phyloP scores from a whole-genome alignment of 2,329 filamentous ascomycete genomes.

The Talaromyces sp. region DNA sequence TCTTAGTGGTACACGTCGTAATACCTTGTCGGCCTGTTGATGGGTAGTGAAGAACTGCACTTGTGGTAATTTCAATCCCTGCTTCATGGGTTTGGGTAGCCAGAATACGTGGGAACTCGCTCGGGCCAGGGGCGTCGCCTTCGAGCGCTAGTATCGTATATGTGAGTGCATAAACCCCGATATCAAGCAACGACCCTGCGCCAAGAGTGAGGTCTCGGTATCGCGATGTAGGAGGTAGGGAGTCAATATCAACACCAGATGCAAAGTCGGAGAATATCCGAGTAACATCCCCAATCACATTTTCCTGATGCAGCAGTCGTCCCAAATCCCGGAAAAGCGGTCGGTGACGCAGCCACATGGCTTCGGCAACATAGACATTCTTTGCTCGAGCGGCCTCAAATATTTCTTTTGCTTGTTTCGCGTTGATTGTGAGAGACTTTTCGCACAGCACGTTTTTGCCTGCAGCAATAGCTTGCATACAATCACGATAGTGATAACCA shows the following conservation, averaged over 20 bases:
- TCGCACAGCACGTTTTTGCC: constrained; percentile 20
- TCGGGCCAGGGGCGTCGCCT: neutral
- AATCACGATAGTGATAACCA: neutral
- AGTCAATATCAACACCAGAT: neutral
- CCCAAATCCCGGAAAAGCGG: too few relatives aligned
- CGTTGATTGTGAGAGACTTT: constrained; percentile 26
- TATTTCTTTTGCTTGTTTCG: constrained; percentile 25
- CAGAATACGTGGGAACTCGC: neutral
- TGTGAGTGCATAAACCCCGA: neutral
- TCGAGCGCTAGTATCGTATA: neutral
- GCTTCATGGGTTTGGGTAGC: neutral
- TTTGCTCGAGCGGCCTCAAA: neutral
- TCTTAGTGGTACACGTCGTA: neutral
- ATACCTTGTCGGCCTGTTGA: neutral
- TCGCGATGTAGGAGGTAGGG: neutral
- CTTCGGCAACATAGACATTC: neutral
- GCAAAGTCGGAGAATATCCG: constrained; percentile 3
- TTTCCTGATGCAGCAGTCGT: neutral
- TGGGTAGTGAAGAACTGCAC: neutral
- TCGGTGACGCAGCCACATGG: neutral
- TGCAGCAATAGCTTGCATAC: neutral
- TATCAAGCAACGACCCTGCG: neutral
- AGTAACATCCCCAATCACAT: neutral
- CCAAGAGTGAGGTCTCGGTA: neutral
- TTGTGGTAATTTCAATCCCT: neutral